A percentile compares a stretch with the other conserved stretches of the same genome.
Conservation (phyloP, 805 yeast species). For the Candida qinlingensis region DNA sequence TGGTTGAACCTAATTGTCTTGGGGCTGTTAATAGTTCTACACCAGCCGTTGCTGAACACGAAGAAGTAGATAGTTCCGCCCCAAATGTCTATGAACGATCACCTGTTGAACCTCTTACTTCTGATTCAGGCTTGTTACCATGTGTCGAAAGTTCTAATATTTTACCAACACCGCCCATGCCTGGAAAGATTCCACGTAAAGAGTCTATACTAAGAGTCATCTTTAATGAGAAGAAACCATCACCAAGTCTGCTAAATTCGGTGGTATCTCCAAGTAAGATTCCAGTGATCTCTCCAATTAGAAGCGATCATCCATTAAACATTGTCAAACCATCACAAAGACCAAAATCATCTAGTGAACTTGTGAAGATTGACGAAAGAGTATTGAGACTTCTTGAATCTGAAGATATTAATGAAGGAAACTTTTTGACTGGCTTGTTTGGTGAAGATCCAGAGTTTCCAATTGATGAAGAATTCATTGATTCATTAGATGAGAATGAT, state of each 20-base stretch:
- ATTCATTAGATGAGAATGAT: conserved; percentile 1
- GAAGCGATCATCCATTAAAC: background rate
- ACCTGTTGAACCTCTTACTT: background rate
- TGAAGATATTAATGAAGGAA: conserved; percentile 8
- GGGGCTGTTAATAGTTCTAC: too few relatives aligned
- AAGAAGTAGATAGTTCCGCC: too few relatives aligned
- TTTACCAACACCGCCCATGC: background rate
- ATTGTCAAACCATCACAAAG: background rate
- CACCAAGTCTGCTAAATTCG: background rate
- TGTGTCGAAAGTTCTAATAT: background rate
- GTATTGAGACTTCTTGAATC: background rate
- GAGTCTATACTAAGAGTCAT: conserved; percentile 6
- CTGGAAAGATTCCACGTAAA: conserved; percentile 5
- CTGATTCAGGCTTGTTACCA: background rate
- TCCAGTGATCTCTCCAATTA: background rate
- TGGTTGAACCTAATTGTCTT: too few relatives aligned
- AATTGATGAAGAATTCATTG: conserved; percentile 5
- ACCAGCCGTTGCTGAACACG: too few relatives aligned
- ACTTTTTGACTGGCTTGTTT: conserved; percentile 13
- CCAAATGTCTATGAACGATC: too few relatives aligned
- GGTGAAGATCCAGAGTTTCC: conserved; percentile 18
- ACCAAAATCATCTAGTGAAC: background rate
- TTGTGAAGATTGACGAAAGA: background rate
- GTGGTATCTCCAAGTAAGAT: background rate
- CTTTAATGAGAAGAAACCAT: conserved; percentile 2